phyloP scores from a whole-genome alignment of 1,139 yeast species.

The Suhomyces bokatorum region DNA sequence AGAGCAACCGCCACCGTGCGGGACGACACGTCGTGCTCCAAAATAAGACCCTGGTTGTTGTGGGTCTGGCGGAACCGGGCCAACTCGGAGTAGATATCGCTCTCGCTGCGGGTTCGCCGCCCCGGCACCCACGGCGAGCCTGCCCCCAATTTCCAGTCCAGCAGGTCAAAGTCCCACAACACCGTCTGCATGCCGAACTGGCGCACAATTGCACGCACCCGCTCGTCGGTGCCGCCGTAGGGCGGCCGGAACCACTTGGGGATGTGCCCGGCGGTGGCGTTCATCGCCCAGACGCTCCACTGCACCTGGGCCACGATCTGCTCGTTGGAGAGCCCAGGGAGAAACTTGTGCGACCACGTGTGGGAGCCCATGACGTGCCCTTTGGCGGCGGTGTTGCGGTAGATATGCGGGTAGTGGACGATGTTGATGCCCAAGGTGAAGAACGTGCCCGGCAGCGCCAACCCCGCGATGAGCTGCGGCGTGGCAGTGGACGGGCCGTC shows the following conservation, averaged over 20 bases:
- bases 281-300: slow-evolving; percentile 98
- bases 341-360: slow-evolving; percentile 88
- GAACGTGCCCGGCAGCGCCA: slow-evolving; percentile 63
- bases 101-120: slow-evolving; percentile 37
- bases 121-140: background rate
- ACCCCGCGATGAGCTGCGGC: slow-evolving; percentile 50
- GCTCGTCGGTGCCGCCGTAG: slow-evolving; percentile 87
- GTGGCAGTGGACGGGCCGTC: slow-evolving; percentile 91
- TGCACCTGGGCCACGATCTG: slow-evolving; percentile 83
- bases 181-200: slow-evolving; percentile 88
- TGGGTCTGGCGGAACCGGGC: slow-evolving; percentile 46
- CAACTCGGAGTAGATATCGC: slow-evolving; percentile 57
- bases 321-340: slow-evolving; percentile 77
- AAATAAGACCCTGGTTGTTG: slow-evolving; percentile 58
- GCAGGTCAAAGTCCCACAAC: slow-evolving; percentile 88
- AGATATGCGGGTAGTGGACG: slow-evolving; percentile 72
- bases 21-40: slow-evolving; percentile 79
- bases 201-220: slow-evolving; percentile 75
- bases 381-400: slow-evolving; percentile 49
- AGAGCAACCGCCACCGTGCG: slow-evolving; percentile 72
- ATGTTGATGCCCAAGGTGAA: slow-evolving; percentile 84
- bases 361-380: slow-evolving; percentile 89
- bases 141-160: slow-evolving; percentile 77
- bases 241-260: slow-evolving; percentile 97
- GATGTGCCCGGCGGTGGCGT: slow-evolving; percentile 85